Conservation (phyloP, 805 yeast species). For the Hanseniaspora singularis region DNA sequence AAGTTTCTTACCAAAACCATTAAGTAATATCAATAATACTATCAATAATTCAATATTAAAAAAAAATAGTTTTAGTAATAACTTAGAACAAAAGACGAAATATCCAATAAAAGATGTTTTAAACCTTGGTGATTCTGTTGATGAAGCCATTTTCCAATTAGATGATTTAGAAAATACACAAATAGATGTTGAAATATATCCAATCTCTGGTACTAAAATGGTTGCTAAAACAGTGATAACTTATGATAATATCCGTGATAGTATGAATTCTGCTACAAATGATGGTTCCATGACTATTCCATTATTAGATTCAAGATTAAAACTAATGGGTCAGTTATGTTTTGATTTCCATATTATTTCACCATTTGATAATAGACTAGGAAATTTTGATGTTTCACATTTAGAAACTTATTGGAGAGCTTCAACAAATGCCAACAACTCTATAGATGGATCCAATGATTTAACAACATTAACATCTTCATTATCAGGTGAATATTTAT, state of each 20-base stretch:
- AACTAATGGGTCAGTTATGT: conserved; percentile 67
- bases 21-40: background rate
- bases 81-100: background rate
- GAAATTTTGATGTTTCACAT: conserved; percentile 74
- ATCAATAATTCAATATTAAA: background rate
- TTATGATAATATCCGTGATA: conserved; percentile 37
- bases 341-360: conserved; percentile 72
- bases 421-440: conserved; percentile 32
- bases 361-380: conserved; percentile 63
- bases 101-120: conserved; percentile 10
- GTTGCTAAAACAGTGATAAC: conserved; percentile 73
- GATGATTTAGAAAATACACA: conserved; percentile 63
- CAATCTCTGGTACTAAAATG: conserved; percentile 85
- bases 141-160: conserved; percentile 70
- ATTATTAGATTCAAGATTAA: conserved; percentile 65
- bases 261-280: conserved; percentile 30
- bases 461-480: conserved; percentile 80
- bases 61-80: conserved; percentile 2
- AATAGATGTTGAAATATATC: conserved; percentile 80
- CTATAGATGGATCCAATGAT: conserved; percentile 18
- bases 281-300: conserved; percentile 43
- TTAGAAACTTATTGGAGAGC: conserved; percentile 97
- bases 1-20: background rate
- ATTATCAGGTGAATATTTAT: conserved; percentile 64
- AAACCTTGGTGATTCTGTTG: conserved; percentile 34